A percentile compares a stretch with the other conserved stretches of the same genome.
These are phyloP conservation scores for Eremothecium coryli DNA, from an alignment of 1,139 yeast species.

Conservation along the genomic window DNA sequence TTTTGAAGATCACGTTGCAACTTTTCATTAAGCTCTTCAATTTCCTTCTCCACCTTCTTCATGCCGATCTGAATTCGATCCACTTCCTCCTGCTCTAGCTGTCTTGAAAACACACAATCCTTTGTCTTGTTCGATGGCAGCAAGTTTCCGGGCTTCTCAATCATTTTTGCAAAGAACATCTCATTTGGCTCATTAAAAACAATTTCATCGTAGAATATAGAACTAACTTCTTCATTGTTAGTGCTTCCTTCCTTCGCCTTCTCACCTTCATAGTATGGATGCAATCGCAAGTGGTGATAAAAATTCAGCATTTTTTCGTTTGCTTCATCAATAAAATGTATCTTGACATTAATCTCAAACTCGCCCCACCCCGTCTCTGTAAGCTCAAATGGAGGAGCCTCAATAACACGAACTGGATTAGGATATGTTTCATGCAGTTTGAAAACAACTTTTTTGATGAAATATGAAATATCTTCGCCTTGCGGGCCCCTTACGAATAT, in stretches of 20 bases:
- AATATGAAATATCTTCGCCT: constrained; percentile 71
- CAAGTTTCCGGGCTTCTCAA: constrained; percentile 64
- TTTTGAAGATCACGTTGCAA: constrained; percentile 42
- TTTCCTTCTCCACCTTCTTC: constrained; percentile 50
- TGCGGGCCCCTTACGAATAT: constrained; percentile 81
- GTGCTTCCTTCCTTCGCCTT: constrained; percentile 16
- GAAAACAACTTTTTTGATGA: constrained; percentile 84
- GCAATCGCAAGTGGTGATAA: constrained; percentile 83
- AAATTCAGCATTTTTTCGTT: constrained; percentile 81
- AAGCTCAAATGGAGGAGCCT: constrained; percentile 85
- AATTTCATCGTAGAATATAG: constrained; percentile 77
- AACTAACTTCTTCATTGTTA: constrained; percentile 42
- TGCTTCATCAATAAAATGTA: constrained; percentile 76
- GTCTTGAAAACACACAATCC: constrained; percentile 39
- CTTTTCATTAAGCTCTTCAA: constrained; percentile 43
- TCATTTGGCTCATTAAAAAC: constrained; percentile 97
- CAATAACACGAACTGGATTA: constrained; percentile 73
- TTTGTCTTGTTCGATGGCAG: constrained; percentile 52
- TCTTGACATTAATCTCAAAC: constrained; percentile 81
- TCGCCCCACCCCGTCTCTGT: constrained; percentile 99
- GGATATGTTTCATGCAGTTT: constrained; percentile 92
- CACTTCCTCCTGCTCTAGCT: constrained; percentile 68
- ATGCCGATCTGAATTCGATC: constrained; percentile 63
- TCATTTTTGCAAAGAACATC: constrained; percentile 60
- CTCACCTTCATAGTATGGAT: constrained; percentile 55